A percentile compares a stretch with the other conserved stretches of the same genome.
Evolutionary conservation across 1,284 basidiomycete species (phyloP).

Genomic region (Moesziomyces sp.): DNA sequence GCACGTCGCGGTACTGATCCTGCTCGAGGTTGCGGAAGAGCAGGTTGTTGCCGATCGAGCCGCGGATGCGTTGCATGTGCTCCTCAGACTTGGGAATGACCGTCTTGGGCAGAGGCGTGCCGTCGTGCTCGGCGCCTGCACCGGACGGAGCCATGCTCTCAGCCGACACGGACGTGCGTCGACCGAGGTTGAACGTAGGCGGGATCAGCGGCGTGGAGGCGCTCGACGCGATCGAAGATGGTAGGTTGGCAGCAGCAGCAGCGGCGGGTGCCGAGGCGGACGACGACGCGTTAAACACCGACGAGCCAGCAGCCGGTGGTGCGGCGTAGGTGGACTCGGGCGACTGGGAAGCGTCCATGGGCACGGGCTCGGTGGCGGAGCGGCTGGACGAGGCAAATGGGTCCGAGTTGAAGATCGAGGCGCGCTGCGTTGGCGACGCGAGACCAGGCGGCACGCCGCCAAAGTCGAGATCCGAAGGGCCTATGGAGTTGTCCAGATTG

Average conservation of each 20-base stretch:
- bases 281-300: background rate
- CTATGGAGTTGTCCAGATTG: slow-evolving; percentile 15
- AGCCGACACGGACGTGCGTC: slow-evolving; percentile 94
- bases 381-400: slow-evolving; percentile 19
- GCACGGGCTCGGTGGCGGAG: slow-evolving; percentile 8
- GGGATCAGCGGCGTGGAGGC: slow-evolving; percentile 66
- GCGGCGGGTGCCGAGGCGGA: background rate
- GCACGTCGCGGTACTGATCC: slow-evolving; percentile 90
- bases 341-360: slow-evolving; percentile 25
- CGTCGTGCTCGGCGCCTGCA: slow-evolving; percentile 22
- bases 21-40: slow-evolving; percentile 96
- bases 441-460: slow-evolving; percentile 24
- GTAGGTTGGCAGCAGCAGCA: slow-evolving; percentile 12
- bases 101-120: slow-evolving; percentile 39
- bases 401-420: slow-evolving; percentile 37
- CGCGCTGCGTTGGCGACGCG: slow-evolving; percentile 43
- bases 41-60: slow-evolving; percentile 87
- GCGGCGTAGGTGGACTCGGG: slow-evolving; percentile 9
- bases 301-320: background rate
- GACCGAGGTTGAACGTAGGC: slow-evolving; percentile 78
- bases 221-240: slow-evolving; percentile 1
- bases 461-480: slow-evolving; percentile 25
- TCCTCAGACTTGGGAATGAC: slow-evolving; percentile 78
- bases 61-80: slow-evolving; percentile 86
- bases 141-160: slow-evolving; percentile 84